phyloP scores from a whole-genome alignment of 257 asterid species.

The Jaltomata sinuosa region DNA sequence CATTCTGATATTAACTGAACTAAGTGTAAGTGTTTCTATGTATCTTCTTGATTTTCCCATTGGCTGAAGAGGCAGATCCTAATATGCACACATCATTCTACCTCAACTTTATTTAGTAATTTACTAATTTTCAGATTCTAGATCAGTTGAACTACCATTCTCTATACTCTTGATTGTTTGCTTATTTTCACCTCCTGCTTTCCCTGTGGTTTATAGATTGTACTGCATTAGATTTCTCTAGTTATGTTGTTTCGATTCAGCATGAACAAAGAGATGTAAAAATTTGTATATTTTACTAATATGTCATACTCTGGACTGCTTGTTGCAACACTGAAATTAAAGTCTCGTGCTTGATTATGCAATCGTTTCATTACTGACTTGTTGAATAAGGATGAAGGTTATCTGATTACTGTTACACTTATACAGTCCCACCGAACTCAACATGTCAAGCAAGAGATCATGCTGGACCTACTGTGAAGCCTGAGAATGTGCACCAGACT shows the following conservation, averaged over 20 bases:
- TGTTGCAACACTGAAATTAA: background rate
- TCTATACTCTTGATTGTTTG: background rate
- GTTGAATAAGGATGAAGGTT: background rate
- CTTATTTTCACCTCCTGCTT: background rate
- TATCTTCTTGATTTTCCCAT: background rate
- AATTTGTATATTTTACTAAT: background rate
- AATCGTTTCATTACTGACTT: background rate
- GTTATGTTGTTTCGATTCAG: background rate
- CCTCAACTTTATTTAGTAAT: background rate
- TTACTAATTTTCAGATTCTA: background rate
- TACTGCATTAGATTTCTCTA: background rate
- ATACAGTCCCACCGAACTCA: conserved; percentile 40
- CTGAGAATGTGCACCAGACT: conserved; percentile 43
- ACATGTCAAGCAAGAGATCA: conserved; percentile 34
- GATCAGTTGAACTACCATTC: background rate
- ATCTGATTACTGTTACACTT: background rate
- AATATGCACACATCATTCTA: background rate
- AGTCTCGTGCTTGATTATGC: background rate
- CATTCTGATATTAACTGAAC: background rate
- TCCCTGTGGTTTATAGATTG: background rate
- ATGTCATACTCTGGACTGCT: background rate
- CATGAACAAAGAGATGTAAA: background rate
- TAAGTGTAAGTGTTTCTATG: background rate
- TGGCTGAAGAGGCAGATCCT: background rate
- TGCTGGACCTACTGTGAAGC: conserved; percentile 34